These are phyloP conservation scores for Albatrellus ellisii DNA, from an alignment of 768 basidiomycete species.

Conservation along the genomic window DNA sequence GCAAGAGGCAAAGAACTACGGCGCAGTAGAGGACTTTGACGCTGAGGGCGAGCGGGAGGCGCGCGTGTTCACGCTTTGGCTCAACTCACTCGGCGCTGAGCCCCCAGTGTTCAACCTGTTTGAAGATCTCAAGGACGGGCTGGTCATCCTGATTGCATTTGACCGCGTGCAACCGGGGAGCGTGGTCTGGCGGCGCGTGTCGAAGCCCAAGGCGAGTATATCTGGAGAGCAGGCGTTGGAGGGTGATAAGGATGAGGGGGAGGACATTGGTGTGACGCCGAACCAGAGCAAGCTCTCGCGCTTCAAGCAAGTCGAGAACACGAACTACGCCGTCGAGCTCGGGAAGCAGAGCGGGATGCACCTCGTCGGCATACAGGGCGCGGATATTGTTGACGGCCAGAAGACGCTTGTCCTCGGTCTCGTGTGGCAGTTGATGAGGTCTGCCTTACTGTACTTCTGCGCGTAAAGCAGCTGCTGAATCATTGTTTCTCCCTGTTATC, in stretches of 20 bases:
- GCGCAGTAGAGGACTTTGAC: conserved; percentile 90
- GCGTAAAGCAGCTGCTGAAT: background rate
- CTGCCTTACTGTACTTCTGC: conserved; percentile 12
- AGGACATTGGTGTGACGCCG: conserved; percentile 70
- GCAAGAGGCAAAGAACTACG: conserved; percentile 84
- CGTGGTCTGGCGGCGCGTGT: conserved; percentile 93
- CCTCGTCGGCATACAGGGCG: conserved; percentile 93
- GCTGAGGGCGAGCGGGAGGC: conserved; percentile 98
- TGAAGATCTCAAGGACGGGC: conserved; percentile 88
- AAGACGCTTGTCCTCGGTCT: conserved; percentile 90
- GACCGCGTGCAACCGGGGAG: conserved; percentile 90
- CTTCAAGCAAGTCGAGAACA: conserved; percentile 98
- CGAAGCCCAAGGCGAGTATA: conserved; percentile 71
- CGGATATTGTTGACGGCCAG: conserved; percentile 91
- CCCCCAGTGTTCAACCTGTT: conserved; percentile 95
- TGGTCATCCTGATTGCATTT: conserved; percentile 88
- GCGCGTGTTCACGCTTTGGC: conserved; percentile 94
- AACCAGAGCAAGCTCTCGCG: conserved; percentile 79
- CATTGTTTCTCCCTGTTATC: background rate
- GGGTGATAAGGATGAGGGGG: conserved; percentile 63
- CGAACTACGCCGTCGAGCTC: conserved; percentile 90
- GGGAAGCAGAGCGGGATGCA: conserved; percentile 90
- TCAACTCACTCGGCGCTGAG: conserved; percentile 94
- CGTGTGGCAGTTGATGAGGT: conserved; percentile 98
- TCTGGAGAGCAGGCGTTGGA: conserved; percentile 19